Evolutionary conservation across 148 eudicot species (phyloP), one percentile per base, ranked within the genome.

Genomic region (Chenopodium suecicum): DNA sequence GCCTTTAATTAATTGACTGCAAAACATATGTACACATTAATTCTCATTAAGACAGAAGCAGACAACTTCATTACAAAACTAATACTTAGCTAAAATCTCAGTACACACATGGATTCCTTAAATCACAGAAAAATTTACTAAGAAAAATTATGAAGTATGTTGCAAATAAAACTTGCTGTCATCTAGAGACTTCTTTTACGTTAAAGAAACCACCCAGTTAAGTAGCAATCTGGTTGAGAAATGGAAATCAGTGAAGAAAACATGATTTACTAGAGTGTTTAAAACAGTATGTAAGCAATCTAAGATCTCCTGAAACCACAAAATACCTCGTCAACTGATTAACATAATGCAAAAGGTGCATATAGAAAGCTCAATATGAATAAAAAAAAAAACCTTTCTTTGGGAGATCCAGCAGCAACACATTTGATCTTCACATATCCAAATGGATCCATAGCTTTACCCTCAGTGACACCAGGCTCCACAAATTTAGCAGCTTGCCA

Each of bases 371-470:
- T 71, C 64, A 37, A 7, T 67, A 46, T 32, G 50, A 76, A 70
- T 65, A 65, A 54, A 52, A 29, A 71, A 32, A 34, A 4, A 69
- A 63, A 95, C 99, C 99, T 95, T 86, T 92, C 90, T 23, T 68
- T 76, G 22, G 78, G 90, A 70, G 89, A 89, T 81, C 99, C 98
- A 41, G 94, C 86, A 77, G 94, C 94, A 82, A 93, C 73, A 84
- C 99, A 95, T 85, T 95, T 95, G 77, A 95, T 83, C 91, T 95
- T 95, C 86, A 95, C 97, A 87, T 89, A 87, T 80, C 94, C 91
- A 86, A 91, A 88, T 41, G 97, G 98, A 89, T 95, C 99, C 97
- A 95, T 92, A 73, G 94, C 88, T 85, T 94, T 94, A 56, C 92
- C 92, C 78, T 87, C 90, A 23, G 71, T 77, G 73, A 86, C 88